Conservation (phyloP, 306 rosid genomes). For the Lathyrus tuberosus region DNA sequence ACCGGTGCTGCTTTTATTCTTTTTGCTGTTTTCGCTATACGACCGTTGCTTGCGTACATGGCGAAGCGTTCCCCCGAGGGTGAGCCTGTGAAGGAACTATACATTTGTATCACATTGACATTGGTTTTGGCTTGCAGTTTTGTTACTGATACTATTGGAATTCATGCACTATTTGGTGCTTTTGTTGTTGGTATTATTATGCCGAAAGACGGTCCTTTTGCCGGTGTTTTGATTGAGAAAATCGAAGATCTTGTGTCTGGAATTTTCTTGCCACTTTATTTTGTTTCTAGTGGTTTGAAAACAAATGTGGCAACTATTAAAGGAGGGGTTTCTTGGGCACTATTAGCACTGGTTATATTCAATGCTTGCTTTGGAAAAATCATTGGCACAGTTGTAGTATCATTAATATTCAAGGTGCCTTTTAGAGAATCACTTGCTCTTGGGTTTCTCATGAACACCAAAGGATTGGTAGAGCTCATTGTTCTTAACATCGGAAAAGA, state of each 20-base stretch:
- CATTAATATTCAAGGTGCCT: constrained; percentile 50
- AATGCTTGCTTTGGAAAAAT: constrained; percentile 76
- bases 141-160: constrained; percentile 67
- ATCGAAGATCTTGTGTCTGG: constrained; percentile 69
- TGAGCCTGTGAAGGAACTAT: constrained; percentile 69
- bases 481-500: constrained; percentile 86
- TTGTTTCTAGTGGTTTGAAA: constrained; percentile 74
- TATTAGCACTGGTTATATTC: constrained; percentile 59
- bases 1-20: constrained; percentile 47
- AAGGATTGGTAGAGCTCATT: constrained; percentile 78
- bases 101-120: constrained; percentile 59
- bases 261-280: constrained; percentile 64
- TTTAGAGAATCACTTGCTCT: constrained; percentile 65
- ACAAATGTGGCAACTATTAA: constrained; percentile 69
- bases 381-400: constrained; percentile 53
- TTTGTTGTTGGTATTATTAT: constrained; percentile 63
- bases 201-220: constrained; percentile 76
- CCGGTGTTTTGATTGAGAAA: constrained; percentile 67
- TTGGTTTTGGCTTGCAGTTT: constrained; percentile 67
- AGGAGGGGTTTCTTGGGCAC: constrained; percentile 65
- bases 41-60: constrained; percentile 54
- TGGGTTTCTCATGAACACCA: constrained; percentile 81
- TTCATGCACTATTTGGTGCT: constrained; percentile 78
- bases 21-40: constrained; percentile 43
- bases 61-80: constrained; percentile 62